Base-by-base conservation (phyloP, 2,329 filamentous ascomycete species). In the Davidsoniella neocaledoniae region DNA sequence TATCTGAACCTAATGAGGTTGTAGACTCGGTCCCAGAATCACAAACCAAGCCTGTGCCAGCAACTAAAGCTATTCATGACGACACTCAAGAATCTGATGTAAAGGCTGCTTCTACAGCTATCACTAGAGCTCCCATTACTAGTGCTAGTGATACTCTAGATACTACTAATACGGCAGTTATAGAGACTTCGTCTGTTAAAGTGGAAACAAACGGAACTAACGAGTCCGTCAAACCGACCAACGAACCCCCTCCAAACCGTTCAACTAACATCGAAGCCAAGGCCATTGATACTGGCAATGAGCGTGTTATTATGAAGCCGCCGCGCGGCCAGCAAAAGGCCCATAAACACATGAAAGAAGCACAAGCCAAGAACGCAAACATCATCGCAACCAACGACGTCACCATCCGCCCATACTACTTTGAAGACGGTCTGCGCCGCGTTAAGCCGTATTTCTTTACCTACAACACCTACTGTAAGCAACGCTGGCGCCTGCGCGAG, bases 391-490 rank as follows among this genome's bases (percentile, higher is more conserved):
- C 51, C 17, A 42, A 44, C 29, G 51, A 49, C 41, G 41, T 48
- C 19, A 72, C 68, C 69, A 75, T 74, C 7, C 66, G 68, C 51
- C 87, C 86, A 0, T 96, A 95, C 65, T 83, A 82, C 58, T 83
- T 81, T 58, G 82, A 94, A 58, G 81, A 82, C 57, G 87, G 85
- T 7, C 68, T 98, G 54, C 81, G 88, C 46, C 80, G 86, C 55
- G 82, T 95, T 29, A 73, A 73, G 41, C 90, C 90, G 3, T 96
- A 98, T 62, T 79, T 91, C 62, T 95, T 74, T 63, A 95, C 88
- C 2, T 95, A 95, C 70, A 93, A 94, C 61, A 95, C 90, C 0
- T 86, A 78, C 67, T 91, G 85, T 70, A 98, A 96, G 66, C 76
- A 94, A 66, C 74, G 91, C 63, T 98, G 91, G 91, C 76, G 90